A percentile compares a stretch with the other conserved stretches of the same genome.
These are phyloP conservation scores for Citrullus mucosospermus DNA, from an alignment of 306 rosid genomes.

Conservation along the genomic window DNA sequence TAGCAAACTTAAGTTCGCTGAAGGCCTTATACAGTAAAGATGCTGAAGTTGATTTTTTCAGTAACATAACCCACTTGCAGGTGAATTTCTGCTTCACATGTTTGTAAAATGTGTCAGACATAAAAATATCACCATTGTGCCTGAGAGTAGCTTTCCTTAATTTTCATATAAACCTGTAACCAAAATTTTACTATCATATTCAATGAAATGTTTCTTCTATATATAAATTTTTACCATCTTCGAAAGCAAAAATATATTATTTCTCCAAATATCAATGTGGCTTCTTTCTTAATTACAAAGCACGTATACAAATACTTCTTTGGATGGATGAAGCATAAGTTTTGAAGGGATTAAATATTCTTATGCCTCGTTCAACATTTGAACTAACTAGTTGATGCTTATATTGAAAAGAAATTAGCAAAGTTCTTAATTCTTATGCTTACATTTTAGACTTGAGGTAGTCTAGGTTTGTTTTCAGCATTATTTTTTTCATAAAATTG, in stretches of 20 bases:
- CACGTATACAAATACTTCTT: background rate
- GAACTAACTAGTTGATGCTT: too few relatives aligned
- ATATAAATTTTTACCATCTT: background rate
- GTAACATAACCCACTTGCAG: constrained; percentile 59
- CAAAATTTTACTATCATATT: background rate
- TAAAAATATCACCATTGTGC: background rate
- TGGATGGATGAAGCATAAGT: background rate
- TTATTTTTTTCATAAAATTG: background rate
- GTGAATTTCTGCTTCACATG: constrained; percentile 19
- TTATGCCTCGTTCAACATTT: too few relatives aligned
- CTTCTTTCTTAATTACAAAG: background rate
- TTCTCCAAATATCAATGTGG: background rate
- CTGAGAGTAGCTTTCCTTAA: background rate
- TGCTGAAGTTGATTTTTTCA: constrained; percentile 65
- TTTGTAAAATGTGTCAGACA: background rate
- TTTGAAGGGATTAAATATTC: background rate
- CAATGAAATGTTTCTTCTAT: too few relatives aligned
- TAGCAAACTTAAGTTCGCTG: constrained; percentile 48
- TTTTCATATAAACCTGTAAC: background rate
- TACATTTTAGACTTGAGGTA: background rate
- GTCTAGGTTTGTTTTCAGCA: background rate
- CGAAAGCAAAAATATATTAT: background rate
- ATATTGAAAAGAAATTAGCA: background rate
- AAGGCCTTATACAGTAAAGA: constrained; percentile 41
- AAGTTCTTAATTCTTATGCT: background rate